Evolutionary conservation across 306 rosid genomes (phyloP).

Genomic region (Calophaca sinica): DNA sequence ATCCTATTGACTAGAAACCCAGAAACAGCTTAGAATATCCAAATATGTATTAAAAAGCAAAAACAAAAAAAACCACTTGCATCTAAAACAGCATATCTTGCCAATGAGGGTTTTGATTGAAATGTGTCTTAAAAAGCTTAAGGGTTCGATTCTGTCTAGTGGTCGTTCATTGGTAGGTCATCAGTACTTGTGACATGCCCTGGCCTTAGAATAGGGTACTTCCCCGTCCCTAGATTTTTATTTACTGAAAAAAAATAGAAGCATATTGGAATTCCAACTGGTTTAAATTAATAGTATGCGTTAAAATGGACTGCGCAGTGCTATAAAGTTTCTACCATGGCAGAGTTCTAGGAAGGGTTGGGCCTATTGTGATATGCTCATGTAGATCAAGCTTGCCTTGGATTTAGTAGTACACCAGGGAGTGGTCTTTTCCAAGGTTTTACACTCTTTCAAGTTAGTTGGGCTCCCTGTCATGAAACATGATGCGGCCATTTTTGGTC

Average conservation of each 20-base stretch:
- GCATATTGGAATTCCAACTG: background rate
- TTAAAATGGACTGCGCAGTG: background rate
- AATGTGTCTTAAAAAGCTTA: too few relatives aligned
- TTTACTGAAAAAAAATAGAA: background rate
- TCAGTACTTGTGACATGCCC: background rate
- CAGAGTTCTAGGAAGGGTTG: background rate
- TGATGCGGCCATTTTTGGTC: background rate
- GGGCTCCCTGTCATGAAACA: conserved; percentile 9
- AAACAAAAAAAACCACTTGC: too few relatives aligned
- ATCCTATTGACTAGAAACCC: background rate
- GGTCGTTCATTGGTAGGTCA: background rate
- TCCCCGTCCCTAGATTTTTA: background rate
- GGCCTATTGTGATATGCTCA: background rate
- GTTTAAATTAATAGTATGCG: background rate
- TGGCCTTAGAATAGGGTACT: background rate
- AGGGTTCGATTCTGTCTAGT: background rate
- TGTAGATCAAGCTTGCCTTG: conserved; percentile 30
- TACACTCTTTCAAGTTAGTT: background rate
- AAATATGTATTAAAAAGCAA: background rate
- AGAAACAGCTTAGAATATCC: background rate
- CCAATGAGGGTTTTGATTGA: too few relatives aligned
- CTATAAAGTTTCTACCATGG: too few relatives aligned
- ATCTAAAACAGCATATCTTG: too few relatives aligned
- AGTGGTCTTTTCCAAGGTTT: background rate
- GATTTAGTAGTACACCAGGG: background rate